Evolutionary conservation across 768 basidiomycete genomes (phyloP).

Genomic region (Boletus subparvulus): DNA sequence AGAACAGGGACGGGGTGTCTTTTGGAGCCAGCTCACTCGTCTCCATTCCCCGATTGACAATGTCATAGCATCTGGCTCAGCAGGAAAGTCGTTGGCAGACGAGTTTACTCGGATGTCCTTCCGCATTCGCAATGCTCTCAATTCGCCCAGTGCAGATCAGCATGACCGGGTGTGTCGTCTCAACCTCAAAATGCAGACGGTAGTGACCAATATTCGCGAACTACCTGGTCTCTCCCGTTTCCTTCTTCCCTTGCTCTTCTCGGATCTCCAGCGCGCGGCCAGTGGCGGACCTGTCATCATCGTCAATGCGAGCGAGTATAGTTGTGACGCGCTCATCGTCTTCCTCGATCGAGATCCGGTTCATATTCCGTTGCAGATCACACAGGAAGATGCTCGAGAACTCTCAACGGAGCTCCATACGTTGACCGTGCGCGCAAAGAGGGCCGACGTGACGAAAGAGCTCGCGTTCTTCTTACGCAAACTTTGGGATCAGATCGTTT

Average conservation of each 20-base stretch:
- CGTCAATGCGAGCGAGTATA: background rate
- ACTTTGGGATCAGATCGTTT: slow-evolving; percentile 19
- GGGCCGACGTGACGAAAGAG: background rate
- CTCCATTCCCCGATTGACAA: too few species aligned
- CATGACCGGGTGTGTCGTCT: background rate
- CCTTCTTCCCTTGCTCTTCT: slow-evolving; percentile 9
- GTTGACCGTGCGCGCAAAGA: background rate
- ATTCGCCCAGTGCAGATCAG: background rate
- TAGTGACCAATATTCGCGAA: background rate
- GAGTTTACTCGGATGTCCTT: background rate
- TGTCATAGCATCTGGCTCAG: too few species aligned
- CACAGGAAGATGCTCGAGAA: background rate
- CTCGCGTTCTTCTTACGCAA: background rate
- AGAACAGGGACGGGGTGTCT: too few species aligned
- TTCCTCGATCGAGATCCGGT: background rate
- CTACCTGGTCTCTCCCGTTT: slow-evolving; percentile 14
- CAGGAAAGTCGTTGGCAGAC: background rate
- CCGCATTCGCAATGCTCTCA: background rate
- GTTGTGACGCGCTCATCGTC: slow-evolving; percentile 9
- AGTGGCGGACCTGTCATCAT: slow-evolving; percentile 3
- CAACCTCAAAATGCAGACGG: background rate
- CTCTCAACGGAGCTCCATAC: background rate
- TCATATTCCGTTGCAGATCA: background rate
- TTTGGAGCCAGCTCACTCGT: too few species aligned
- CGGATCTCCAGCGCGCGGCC: slow-evolving; percentile 3